Evolutionary conservation across 208 protist genomes (phyloP), one percentile per base, ranked within the genome.

Genomic region (Leishmania turanica): DNA sequence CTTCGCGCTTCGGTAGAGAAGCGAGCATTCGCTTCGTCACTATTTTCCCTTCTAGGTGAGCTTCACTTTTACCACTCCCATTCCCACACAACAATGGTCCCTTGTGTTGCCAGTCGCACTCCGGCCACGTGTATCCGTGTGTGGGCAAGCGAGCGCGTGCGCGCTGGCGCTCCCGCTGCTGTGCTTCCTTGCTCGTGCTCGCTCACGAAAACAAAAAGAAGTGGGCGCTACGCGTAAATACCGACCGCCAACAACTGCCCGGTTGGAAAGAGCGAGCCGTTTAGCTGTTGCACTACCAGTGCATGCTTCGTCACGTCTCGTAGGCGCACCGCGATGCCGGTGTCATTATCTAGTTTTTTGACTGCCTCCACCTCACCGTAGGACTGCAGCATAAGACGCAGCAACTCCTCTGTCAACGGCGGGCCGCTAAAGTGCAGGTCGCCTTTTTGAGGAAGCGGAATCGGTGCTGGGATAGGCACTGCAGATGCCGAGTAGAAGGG

Each of bases 371-470:
- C 82, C 27, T 77, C 69, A 15, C 92, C 92, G 87, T 89, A 97
- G 17, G 86, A 86, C 56, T 96, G 92, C 42, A 96, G 75, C 1
- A 97, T 77, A 60, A 91, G 80, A 5, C 84, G 74, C 37, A 96
- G 73, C 64, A 93, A 54, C 8, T 92, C 85, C 47, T 96, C 93
- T 11, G 87, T 91, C 37, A 96, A 68, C 31, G 86, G 77, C 0
- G 86, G 87, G 3, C 91, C 90, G 54, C 89, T 89, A 34, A 97
- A 89, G 80, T 90, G 87, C 13, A 97, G 80, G 80, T 97, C 95
- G 3, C 95, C 95, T 66, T 89, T 91, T 58, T 88, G 84, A 13
- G 85, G 95, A 65, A 92, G 83, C 65, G 86, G 83, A 15, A 73
- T 77, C 8, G 77, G 79, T 65, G 77, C 69, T 42, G 82, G 68